Evolutionary conservation across 1,284 basidiomycete genomes (phyloP), one percentile per base, ranked within the genome.

Genomic region (Xerocomus amazonicus): DNA sequence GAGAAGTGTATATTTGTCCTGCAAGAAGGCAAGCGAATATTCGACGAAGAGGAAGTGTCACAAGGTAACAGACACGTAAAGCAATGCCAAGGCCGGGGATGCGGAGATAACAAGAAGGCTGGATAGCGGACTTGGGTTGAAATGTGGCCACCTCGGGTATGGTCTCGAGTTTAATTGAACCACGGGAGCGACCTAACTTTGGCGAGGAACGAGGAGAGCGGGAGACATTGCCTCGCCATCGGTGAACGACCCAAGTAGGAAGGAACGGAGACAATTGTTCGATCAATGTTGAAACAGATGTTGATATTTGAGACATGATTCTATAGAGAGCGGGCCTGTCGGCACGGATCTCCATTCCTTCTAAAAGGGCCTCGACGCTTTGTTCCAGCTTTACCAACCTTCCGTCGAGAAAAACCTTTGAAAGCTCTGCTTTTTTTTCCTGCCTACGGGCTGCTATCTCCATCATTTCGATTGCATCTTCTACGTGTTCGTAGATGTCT

Each of bases 121-220:
- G 50, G n/a, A 41, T 7, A 14, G 54, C 43, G 39, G 32, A 45
- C 36, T 55, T 62, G n/a, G 63, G 63, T 10, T 66, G 65, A 45
- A 70, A 66, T 10, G 65, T 47, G 27, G 66, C 46, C 33, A 65
- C 55, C 46, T 66, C 65, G 4, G 65, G 67, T 56, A 66, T 66
- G 17, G 68, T 66, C 49, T 66, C 65, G 35, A 66, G 65, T 43
- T 65, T 70, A 16, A 60, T 54, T 16, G 59, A 51, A 17, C 43
- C 37, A 32, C 61, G 66, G 13, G 59, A 46, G 23, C 65, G 67
- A 37, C 55, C 51, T 29, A 58, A 37, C 51, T 67, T 66, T 2
- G 63, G 63, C 2, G 61, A 67, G 9, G 56, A 52, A 10, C 66
- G 67, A 45, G 67, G 66, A 17, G 67, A 69, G 9, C 59, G 56